Conservation (phyloP, 495 filamentous ascomycete species). For the Aspergillus taichungensis region DNA sequence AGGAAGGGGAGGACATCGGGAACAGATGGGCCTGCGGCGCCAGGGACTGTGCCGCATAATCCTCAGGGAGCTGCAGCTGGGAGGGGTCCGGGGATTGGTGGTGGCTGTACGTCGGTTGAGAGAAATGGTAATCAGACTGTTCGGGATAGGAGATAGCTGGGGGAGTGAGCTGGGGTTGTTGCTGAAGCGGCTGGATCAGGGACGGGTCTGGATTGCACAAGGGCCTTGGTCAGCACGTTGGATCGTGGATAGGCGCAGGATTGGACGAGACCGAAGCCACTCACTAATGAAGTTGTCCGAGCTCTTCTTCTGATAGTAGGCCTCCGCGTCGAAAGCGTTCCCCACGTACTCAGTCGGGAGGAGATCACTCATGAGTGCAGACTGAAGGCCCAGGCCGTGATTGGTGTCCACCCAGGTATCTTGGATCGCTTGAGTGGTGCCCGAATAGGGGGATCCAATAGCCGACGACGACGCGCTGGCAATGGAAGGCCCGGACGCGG, state of each 20-base stretch:
- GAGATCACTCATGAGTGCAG: conserved; percentile 54
- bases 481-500: conserved; percentile 63
- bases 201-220: conserved; percentile 43
- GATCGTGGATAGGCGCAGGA: neutral
- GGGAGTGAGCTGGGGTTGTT: conserved; percentile 19
- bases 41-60: conserved; percentile 15
- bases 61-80: conserved; percentile 21
- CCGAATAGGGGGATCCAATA: conserved; percentile 72
- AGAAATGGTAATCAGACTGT: conserved; percentile 16
- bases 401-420: conserved; percentile 53
- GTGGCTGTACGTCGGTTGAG: conserved; percentile 17
- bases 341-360: conserved; percentile 43
- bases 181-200: conserved; percentile 42
- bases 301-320: conserved; percentile 49
- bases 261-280: conserved; percentile 29
- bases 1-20: conserved; percentile 31
- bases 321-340: conserved; percentile 26
- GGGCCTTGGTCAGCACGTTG: conserved; percentile 3
- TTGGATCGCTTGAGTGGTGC: conserved; percentile 49
- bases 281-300: conserved; percentile 68
- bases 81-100: conserved; percentile 29
- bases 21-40: conserved; percentile 20
- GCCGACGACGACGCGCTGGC: conserved; percentile 67
- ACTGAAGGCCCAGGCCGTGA: conserved; percentile 57
- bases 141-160: conserved; percentile 29